Percentiles rank a stretch among this genome's conserved stretches.
These are phyloP conservation scores for Ceratobasidium sp. DNA, from an alignment of 1,284 basidiomycete species.

Conservation along the genomic window DNA sequence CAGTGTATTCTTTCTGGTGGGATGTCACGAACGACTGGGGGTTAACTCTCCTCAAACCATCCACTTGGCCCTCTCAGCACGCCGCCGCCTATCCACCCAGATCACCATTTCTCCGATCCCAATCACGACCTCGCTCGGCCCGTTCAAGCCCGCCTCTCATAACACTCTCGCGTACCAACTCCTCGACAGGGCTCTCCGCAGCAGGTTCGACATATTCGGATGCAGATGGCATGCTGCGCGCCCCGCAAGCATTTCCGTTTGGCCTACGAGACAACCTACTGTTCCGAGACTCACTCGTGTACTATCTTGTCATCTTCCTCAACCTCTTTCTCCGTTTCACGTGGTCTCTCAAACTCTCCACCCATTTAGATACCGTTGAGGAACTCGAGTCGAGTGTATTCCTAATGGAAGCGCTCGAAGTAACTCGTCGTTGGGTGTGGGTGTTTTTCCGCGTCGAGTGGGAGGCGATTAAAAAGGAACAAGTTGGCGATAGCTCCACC, in stretches of 20 bases:
- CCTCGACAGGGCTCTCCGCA: constrained; percentile 41
- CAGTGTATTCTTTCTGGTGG: constrained; percentile 98
- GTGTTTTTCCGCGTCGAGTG: constrained; percentile 95
- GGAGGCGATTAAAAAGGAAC: constrained; percentile 75
- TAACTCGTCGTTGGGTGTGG: constrained; percentile 94
- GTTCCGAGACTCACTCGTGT: constrained; percentile 77
- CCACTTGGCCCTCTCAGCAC: constrained; percentile 47
- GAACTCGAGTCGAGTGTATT: constrained; percentile 88
- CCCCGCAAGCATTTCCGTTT: constrained; percentile 58
- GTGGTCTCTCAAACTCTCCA: constrained; percentile 92
- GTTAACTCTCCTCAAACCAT: constrained; percentile 70
- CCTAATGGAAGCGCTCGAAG: constrained; percentile 88
- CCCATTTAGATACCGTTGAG: constrained; percentile 82
- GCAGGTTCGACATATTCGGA: constrained; percentile 43
- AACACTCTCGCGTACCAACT: constrained; percentile 47
- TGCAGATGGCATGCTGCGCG: constrained; percentile 43
- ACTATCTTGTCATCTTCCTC: constrained; percentile 82
- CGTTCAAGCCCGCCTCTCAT: constrained; percentile 52
- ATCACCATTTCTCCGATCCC: constrained; percentile 5
- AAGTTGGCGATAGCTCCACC: constrained; percentile 2
- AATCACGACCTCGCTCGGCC: constrained; percentile 54
- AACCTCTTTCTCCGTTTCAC: constrained; percentile 92
- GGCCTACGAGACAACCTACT: constrained; percentile 75
- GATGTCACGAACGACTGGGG: constrained; percentile 99
- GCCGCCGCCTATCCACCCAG: not conserved